Conservation (phyloP, 345 rosid genomes). For the Excoecaria agallocha region DNA sequence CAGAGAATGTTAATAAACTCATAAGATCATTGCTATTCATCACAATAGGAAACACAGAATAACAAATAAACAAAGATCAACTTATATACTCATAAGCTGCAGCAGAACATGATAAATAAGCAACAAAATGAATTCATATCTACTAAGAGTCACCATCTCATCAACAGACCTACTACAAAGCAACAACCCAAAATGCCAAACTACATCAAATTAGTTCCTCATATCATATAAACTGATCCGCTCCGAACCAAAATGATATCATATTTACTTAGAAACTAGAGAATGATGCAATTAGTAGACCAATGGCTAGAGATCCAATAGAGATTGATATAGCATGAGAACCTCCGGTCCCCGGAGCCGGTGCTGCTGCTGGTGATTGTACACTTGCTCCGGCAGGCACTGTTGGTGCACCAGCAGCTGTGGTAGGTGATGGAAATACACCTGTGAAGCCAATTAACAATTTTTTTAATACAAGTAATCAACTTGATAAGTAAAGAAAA, state of each 20-base stretch:
- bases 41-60: too few relatives aligned
- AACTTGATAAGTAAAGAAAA: too few relatives aligned
- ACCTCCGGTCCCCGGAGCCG: conserved; percentile 36
- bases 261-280: conserved; percentile 5
- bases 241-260: not conserved
- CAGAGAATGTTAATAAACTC: too few relatives aligned
- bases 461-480: not conserved
- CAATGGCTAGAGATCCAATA: conserved; percentile 23
- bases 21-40: too few relatives aligned
- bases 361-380: conserved; percentile 33
- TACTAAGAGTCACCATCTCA: conserved; percentile 5
- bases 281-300: conserved; percentile 20
- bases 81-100: not conserved
- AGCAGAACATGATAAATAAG: not conserved
- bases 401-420: conserved; percentile 22
- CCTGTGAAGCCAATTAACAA: conserved; percentile 21
- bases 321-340: conserved; percentile 22
- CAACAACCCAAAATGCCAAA: conserved; percentile 3
- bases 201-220: conserved; percentile 13
- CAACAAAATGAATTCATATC: conserved; percentile 12
- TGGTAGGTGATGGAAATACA: conserved; percentile 16
- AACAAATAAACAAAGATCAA: not conserved
- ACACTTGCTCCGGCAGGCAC: conserved; percentile 7
- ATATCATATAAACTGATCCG: conserved; percentile 2
- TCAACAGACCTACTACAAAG: not conserved